These are phyloP conservation scores for Fomitopsis serialis DNA, from an alignment of 768 basidiomycete species.

Conservation along the genomic window DNA sequence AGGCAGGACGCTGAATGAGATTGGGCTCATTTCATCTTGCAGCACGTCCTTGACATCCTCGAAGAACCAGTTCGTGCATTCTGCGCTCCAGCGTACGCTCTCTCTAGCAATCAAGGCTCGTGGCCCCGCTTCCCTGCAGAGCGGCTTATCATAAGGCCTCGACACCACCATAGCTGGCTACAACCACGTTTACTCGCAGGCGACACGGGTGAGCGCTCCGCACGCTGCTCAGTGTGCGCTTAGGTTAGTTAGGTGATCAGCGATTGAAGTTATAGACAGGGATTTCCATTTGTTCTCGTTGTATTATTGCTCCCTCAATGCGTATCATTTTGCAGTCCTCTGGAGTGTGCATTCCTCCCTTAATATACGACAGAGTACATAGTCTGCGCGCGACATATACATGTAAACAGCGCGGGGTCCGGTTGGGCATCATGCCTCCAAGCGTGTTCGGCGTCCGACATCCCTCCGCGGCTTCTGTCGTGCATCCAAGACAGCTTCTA, in stretches of 20 bases:
- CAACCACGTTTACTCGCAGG: conserved; percentile 97
- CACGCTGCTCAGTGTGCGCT: not conserved
- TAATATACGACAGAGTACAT: not conserved
- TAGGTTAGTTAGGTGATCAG: too few species aligned
- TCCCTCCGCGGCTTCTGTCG: not conserved
- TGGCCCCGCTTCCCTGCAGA: conserved; percentile 36
- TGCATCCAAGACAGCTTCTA: conserved; percentile 17
- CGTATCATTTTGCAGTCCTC: not conserved
- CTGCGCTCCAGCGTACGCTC: conserved; percentile 78
- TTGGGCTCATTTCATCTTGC: not conserved
- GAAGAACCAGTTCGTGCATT: conserved; percentile 89
- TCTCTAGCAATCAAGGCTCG: conserved; percentile 58
- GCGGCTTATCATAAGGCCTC: conserved; percentile 47
- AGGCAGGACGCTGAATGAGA: not conserved
- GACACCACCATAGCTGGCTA: conserved; percentile 84
- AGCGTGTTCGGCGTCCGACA: not conserved
- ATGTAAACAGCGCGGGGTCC: not conserved
- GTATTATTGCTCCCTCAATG: not conserved
- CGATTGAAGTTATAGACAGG: too few species aligned
- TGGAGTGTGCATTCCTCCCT: conserved; percentile 1
- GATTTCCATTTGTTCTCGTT: not conserved
- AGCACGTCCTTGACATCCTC: conserved; percentile 9
- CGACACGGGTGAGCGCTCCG: conserved; percentile 61
- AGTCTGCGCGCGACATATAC: not conserved
- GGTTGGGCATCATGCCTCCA: too few species aligned